A percentile compares a stretch with the other conserved stretches of the same genome.
These are phyloP conservation scores for Fusarium sp. DNA, from an alignment of 2,329 filamentous ascomycete genomes.

Conservation along the genomic window DNA sequence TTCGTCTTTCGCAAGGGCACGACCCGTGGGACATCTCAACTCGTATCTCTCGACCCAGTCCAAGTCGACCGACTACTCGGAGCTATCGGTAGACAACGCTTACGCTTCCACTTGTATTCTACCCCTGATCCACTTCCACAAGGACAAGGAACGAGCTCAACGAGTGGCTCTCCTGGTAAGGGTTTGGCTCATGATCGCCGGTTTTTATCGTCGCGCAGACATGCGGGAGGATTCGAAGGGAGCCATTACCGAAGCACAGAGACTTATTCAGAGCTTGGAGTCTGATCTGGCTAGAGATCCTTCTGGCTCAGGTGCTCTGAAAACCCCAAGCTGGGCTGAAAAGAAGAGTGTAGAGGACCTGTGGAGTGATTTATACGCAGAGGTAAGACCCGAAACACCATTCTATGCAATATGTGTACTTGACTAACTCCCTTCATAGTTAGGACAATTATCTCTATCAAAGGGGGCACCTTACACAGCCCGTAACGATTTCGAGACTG, in stretches of 20 bases:
- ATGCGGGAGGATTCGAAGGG: slow-evolving; percentile 84
- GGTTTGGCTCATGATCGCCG: slow-evolving; percentile 91
- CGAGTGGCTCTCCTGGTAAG: slow-evolving; percentile 73
- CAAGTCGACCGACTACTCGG: slow-evolving; percentile 57
- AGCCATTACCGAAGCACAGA: slow-evolving; percentile 84
- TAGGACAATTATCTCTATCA: slow-evolving; percentile 75
- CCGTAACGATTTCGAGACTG: slow-evolving; percentile 83
- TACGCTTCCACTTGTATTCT: slow-evolving; percentile 63
- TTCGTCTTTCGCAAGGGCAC: slow-evolving; percentile 60
- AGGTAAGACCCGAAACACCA: slow-evolving; percentile 67
- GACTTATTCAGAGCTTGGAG: slow-evolving; percentile 80
- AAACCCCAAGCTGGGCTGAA: slow-evolving; percentile 79
- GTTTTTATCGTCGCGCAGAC: slow-evolving; percentile 85
- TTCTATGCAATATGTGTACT: not conserved
- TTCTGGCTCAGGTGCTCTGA: slow-evolving; percentile 72
- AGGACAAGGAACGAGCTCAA: slow-evolving; percentile 65
- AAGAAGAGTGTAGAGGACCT: slow-evolving; percentile 86
- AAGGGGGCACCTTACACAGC: slow-evolving; percentile 76
- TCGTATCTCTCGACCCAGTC: slow-evolving; percentile 60
- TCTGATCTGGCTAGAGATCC: slow-evolving; percentile 72
- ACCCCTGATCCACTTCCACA: slow-evolving; percentile 67
- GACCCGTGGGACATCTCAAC: slow-evolving; percentile 60
- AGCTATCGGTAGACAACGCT: slow-evolving; percentile 56
- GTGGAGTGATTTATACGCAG: slow-evolving; percentile 85
- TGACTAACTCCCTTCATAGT: slow-evolving; percentile 60